Conservation (phyloP, 192 early-diverging fungal genomes). For the Oehlia diaphana region DNA sequence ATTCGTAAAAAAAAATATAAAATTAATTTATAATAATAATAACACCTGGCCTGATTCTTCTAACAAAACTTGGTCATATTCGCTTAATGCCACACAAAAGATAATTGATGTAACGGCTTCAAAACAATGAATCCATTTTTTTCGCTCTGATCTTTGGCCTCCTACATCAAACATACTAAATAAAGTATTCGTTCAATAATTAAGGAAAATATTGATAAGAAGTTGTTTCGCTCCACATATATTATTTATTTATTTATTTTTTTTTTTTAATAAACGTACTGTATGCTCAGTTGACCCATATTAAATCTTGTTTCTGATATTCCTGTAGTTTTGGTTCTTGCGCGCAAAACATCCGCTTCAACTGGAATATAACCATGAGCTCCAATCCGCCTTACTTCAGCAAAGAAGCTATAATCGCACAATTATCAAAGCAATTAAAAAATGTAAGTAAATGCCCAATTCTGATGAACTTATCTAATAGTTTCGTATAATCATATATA, state of each 20-base stretch:
- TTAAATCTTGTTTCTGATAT: conserved; percentile 95
- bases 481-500: background rate
- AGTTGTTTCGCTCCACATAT: background rate
- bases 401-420: conserved; percentile 75
- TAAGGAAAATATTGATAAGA: background rate
- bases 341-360: conserved; percentile 91
- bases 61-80: conserved; percentile 90
- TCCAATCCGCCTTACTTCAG: conserved; percentile 82
- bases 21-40: background rate
- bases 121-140: conserved; percentile 89
- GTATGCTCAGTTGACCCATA: conserved; percentile 87
- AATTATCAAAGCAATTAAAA: background rate
- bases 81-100: conserved; percentile 89
- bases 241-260: conserved; percentile 21
- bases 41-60: conserved; percentile 75
- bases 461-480: background rate
- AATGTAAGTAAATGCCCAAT: background rate
- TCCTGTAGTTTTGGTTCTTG: conserved; percentile 97
- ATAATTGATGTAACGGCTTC: conserved; percentile 89
- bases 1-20: background rate
- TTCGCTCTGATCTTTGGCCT: conserved; percentile 80
- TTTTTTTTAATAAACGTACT: conserved; percentile 54
- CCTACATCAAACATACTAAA: conserved; percentile 85
- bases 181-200: background rate
- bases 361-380: conserved; percentile 84